phyloP scores from a whole-genome alignment of 1,139 yeast genomes.

The Nakaseomyces delphensis region DNA sequence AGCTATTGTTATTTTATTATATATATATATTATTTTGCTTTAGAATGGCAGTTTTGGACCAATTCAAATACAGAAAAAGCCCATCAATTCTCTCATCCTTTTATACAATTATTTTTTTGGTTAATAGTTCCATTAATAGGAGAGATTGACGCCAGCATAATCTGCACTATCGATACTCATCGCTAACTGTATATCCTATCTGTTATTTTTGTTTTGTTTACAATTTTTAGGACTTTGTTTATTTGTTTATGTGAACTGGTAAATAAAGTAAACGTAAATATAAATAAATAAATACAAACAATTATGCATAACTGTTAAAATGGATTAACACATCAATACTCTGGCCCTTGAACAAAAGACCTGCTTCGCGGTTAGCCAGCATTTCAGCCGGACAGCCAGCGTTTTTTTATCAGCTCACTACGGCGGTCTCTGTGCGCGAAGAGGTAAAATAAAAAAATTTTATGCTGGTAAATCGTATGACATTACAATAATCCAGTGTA shows the following conservation, averaged over 20 bases:
- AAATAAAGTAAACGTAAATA: not conserved
- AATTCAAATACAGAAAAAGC: not conserved
- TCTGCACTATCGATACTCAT: no score
- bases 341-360: no score
- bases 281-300: not conserved
- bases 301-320: not conserved
- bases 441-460: not conserved
- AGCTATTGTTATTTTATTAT: not conserved
- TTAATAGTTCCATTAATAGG: no score
- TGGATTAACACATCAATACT: no score
- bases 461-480: not conserved
- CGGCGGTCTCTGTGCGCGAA: no score
- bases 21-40: not conserved
- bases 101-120: not conserved
- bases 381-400: constrained; percentile 4
- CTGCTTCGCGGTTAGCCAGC: constrained; percentile 2
- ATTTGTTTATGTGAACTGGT: not conserved
- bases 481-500: no score
- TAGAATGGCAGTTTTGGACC: not conserved
- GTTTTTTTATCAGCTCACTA: no score
- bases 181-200: no score
- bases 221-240: not conserved
- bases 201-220: not conserved
- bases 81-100: not conserved
- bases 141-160: no score